Conservation (phyloP, 176 grass and related monocot species). For the Oryza punctata region DNA sequence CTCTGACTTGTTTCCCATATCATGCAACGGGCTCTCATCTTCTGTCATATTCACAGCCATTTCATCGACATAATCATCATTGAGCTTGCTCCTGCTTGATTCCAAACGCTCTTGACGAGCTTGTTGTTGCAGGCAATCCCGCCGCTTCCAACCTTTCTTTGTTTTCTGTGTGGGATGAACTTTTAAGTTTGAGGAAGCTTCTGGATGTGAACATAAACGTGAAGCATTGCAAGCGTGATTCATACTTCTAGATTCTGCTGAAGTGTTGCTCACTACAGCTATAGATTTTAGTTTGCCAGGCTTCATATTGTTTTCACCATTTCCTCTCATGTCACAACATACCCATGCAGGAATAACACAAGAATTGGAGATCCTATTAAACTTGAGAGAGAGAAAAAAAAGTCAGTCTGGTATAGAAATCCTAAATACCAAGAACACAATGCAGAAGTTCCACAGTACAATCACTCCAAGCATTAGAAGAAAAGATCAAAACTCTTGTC, state of each 20-base stretch:
- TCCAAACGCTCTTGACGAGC: slow-evolving; percentile 87
- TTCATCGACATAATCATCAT: slow-evolving; percentile 62
- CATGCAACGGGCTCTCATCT: slow-evolving; percentile 53
- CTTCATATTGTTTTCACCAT: slow-evolving; percentile 49
- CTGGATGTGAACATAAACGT: slow-evolving; percentile 31
- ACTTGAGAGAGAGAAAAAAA: slow-evolving; percentile 54
- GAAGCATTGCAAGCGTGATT: slow-evolving; percentile 34
- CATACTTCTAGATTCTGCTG: slow-evolving; percentile 23
- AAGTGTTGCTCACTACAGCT: slow-evolving; percentile 25
- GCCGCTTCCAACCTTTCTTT: slow-evolving; percentile 82
- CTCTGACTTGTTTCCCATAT: slow-evolving; percentile 48
- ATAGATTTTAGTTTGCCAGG: slow-evolving; percentile 45
- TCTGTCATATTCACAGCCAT: slow-evolving; percentile 88
- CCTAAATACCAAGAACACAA: slow-evolving; percentile 17
- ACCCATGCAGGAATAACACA: slow-evolving; percentile 88
- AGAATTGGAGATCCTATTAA: slow-evolving; percentile 73
- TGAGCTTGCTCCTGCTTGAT: slow-evolving; percentile 69
- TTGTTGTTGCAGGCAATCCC: slow-evolving; percentile 70
- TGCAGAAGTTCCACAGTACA: neutral
- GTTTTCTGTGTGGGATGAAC: slow-evolving; percentile 56
- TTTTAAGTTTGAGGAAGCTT: slow-evolving; percentile 55
- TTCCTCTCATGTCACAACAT: slow-evolving; percentile 82
- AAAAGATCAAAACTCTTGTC: slow-evolving; percentile 1
- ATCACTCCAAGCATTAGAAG: neutral
- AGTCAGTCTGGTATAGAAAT: slow-evolving; percentile 22